A percentile compares a stretch with the other conserved stretches of the same genome.
Conservation (phyloP, 1,284 basidiomycete genomes). For the Lignosus rhinocerotis region DNA sequence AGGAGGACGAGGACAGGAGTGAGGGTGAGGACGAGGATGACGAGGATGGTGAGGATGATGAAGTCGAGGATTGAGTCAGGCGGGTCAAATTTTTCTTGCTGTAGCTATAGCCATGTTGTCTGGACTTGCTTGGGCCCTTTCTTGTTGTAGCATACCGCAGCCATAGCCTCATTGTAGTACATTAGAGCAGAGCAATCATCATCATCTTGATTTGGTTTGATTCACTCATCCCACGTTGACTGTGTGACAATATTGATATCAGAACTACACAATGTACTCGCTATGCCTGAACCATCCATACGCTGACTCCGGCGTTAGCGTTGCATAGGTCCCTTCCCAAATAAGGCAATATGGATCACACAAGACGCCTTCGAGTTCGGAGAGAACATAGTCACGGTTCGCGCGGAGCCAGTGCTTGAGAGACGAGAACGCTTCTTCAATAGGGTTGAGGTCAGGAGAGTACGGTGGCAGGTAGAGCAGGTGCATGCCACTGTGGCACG, state of each 20-base stretch:
- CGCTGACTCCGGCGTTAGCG: constrained; percentile 24
- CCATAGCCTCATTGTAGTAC: too few relatives aligned
- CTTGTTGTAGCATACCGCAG: too few relatives aligned
- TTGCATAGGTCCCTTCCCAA: constrained; percentile 27
- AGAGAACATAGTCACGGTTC: constrained; percentile 24
- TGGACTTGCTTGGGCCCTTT: too few relatives aligned
- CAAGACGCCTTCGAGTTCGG: constrained; percentile 15
- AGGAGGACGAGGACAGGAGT: neutral
- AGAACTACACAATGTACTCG: constrained; percentile 19
- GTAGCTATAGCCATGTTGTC: too few relatives aligned
- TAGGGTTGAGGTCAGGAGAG: constrained; percentile 38
- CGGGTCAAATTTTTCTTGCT: too few relatives aligned
- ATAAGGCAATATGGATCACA: constrained; percentile 27
- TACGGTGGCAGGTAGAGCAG: constrained; percentile 36
- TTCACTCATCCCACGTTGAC: too few relatives aligned
- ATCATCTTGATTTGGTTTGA: too few relatives aligned
- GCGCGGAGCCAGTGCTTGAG: constrained; percentile 32
- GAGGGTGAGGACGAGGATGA: neutral
- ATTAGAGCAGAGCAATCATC: too few relatives aligned
- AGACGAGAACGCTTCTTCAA: constrained; percentile 35
- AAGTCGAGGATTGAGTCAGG: too few relatives aligned
- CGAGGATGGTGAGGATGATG: neutral
- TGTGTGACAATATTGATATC: neutral
- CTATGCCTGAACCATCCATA: constrained; percentile 27
- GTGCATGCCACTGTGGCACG: constrained; percentile 29